Evolutionary conservation across 768 basidiomycete genomes (phyloP).

Genomic region (Calocybe cyanea): DNA sequence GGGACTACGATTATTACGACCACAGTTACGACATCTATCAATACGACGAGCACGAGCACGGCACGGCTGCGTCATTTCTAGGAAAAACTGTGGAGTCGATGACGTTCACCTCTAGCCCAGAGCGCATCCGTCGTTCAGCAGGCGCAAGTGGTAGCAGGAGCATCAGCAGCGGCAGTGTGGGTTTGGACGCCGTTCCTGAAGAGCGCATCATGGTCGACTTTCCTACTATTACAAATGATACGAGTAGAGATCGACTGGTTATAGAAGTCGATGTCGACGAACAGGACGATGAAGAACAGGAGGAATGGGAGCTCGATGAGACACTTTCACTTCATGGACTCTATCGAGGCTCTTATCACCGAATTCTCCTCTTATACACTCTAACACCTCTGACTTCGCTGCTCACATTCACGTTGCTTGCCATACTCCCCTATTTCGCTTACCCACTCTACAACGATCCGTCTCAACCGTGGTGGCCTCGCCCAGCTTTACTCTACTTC

Average conservation of each 20-base stretch:
- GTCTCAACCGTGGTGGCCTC: slow-evolving; percentile 19
- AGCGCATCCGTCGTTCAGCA: not conserved
- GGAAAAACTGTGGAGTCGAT: too few relatives aligned
- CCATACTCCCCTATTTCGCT: slow-evolving; percentile 42
- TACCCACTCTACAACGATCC: slow-evolving; percentile 33
- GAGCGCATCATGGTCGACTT: slow-evolving; percentile 12
- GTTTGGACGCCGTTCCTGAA: slow-evolving; percentile 13
- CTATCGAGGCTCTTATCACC: slow-evolving; percentile 57
- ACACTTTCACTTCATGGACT: slow-evolving; percentile 47
- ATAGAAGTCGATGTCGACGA: slow-evolving; percentile 6
- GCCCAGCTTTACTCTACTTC: slow-evolving; percentile 45
- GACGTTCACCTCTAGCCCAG: too few relatives aligned
- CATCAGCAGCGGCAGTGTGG: not conserved
- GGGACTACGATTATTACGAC: too few relatives aligned
- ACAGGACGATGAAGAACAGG: slow-evolving; percentile 31
- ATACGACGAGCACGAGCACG: not conserved
- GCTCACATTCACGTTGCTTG: slow-evolving; percentile 46
- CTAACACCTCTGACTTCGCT: slow-evolving; percentile 55
- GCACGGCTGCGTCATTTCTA: not conserved
- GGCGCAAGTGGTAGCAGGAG: not conserved
- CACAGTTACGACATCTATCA: too few relatives aligned
- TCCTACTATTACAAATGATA: not conserved
- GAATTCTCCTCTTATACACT: slow-evolving; percentile 51
- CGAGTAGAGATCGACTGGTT: not conserved
- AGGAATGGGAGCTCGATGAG: slow-evolving; percentile 32